Percentiles rank a stretch among this genome's conserved stretches.
phyloP scores from a whole-genome alignment of 495 filamentous ascomycete species.

The Penicillium mononematosum region DNA sequence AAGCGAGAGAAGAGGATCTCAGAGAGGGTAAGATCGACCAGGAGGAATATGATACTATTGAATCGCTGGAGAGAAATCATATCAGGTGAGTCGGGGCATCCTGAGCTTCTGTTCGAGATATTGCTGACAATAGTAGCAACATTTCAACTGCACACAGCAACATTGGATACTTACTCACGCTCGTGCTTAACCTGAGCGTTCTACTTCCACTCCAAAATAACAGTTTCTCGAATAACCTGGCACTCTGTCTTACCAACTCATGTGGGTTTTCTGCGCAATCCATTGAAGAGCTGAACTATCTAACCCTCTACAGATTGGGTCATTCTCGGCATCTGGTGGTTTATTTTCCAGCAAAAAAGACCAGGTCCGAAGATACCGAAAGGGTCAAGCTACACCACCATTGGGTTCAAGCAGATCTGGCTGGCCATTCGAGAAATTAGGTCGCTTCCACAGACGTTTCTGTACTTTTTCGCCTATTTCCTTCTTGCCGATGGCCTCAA shows the following conservation, averaged over 20 bases:
- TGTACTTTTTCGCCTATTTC: slow-evolving; percentile 50
- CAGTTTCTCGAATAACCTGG: slow-evolving; percentile 46
- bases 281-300: not conserved
- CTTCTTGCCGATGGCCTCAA: slow-evolving; percentile 51
- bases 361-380: slow-evolving; percentile 46
- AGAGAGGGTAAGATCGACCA: slow-evolving; percentile 42
- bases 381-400: slow-evolving; percentile 45
- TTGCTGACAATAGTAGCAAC: slow-evolving; percentile 27
- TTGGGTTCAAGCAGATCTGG: slow-evolving; percentile 50
- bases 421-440: slow-evolving; percentile 43
- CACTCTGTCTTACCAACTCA: slow-evolving; percentile 48
- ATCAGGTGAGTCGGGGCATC: slow-evolving; percentile 31
- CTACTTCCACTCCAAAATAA: slow-evolving; percentile 43
- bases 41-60: slow-evolving; percentile 46
- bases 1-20: slow-evolving; percentile 47
- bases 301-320: slow-evolving; percentile 43
- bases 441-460: slow-evolving; percentile 45
- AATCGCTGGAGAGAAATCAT: slow-evolving; percentile 50
- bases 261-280: slow-evolving; percentile 21
- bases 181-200: slow-evolving; percentile 48
- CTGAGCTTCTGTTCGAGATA: too few species aligned
- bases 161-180: slow-evolving; percentile 47
- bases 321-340: slow-evolving; percentile 51
- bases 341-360: slow-evolving; percentile 50
- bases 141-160: slow-evolving; percentile 53